phyloP scores from a whole-genome alignment of 2,329 filamentous ascomycete species.

The Cladosporium sp. region DNA sequence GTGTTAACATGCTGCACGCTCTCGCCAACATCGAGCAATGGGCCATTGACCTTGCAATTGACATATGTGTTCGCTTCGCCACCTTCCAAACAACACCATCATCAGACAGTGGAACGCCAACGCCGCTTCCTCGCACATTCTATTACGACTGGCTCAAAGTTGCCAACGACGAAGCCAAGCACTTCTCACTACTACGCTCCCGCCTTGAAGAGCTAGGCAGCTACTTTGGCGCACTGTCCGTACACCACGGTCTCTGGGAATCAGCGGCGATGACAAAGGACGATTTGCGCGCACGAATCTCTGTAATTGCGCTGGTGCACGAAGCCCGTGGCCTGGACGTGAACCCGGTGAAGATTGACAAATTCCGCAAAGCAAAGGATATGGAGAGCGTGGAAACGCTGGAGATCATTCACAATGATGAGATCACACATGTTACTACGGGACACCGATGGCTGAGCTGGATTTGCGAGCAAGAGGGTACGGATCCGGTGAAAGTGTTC shows the following conservation, averaged over 20 bases:
- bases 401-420: constrained; percentile 21
- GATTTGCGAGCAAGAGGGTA: constrained; percentile 22
- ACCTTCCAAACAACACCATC: constrained; percentile 16
- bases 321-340: constrained; percentile 22
- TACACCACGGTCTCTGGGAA: constrained; percentile 23
- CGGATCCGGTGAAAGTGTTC: constrained; percentile 22
- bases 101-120: neutral
- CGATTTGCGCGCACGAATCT: constrained; percentile 21
- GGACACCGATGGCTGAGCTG: constrained; percentile 22
- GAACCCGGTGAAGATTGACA: constrained; percentile 21
- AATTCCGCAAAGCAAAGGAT: constrained; percentile 21
- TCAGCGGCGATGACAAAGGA: constrained; percentile 19
- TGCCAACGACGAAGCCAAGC: constrained; percentile 23
- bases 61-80: constrained; percentile 22
- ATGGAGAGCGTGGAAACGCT: constrained; percentile 21
- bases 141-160: constrained; percentile 24
- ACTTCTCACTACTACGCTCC: constrained; percentile 20
- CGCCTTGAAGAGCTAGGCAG: constrained; percentile 20
- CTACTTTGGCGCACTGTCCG: constrained; percentile 21
- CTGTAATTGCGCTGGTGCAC: constrained; percentile 22
- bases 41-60: constrained; percentile 23
- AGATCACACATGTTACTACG: constrained; percentile 23
- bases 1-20: constrained; percentile 21
- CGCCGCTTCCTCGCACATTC: constrained; percentile 20
- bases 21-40: constrained; percentile 24